A percentile compares a stretch with the other conserved stretches of the same genome.
Evolutionary conservation across 441 rosid species (phyloP).

Genomic region (Erysimum pusillum): DNA sequence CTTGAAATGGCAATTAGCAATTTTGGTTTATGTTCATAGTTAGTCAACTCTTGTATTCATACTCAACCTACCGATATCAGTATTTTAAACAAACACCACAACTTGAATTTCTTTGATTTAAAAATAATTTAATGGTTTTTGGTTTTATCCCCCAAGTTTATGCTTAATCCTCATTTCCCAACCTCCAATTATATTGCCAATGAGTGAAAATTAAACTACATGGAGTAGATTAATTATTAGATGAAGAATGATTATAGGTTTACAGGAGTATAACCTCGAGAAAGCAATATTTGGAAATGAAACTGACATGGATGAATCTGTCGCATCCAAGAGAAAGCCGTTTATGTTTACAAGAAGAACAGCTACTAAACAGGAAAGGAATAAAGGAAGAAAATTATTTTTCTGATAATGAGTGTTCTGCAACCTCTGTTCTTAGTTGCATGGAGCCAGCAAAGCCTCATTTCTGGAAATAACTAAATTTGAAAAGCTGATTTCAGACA

Average conservation of each 20-base stretch:
- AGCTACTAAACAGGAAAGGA: neutral
- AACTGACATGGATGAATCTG: neutral
- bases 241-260: slow-evolving; percentile 43
- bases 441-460: no score
- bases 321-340: slow-evolving; percentile 34
- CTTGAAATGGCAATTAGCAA: no score
- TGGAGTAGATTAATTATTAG: slow-evolving; percentile 27
- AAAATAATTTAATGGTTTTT: no score
- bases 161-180: neutral
- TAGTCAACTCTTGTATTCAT: neutral
- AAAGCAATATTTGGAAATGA: neutral
- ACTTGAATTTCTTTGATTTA: no score
- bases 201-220: slow-evolving; percentile 2
- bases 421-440: no score
- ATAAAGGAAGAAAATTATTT: no score
- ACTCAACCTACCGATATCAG: no score
- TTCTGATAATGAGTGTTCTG: no score
- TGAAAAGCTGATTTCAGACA: no score
- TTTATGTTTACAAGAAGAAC: slow-evolving; percentile 24
- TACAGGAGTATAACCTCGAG: slow-evolving; percentile 27
- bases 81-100: no score
- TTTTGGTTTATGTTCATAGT: neutral
- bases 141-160: no score
- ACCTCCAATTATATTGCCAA: neutral
- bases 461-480: no score